Percentiles rank a stretch among this genome's conserved stretches.
These are phyloP conservation scores for Penicillium silybi DNA, from an alignment of 495 filamentous ascomycete genomes.

Conservation along the genomic window DNA sequence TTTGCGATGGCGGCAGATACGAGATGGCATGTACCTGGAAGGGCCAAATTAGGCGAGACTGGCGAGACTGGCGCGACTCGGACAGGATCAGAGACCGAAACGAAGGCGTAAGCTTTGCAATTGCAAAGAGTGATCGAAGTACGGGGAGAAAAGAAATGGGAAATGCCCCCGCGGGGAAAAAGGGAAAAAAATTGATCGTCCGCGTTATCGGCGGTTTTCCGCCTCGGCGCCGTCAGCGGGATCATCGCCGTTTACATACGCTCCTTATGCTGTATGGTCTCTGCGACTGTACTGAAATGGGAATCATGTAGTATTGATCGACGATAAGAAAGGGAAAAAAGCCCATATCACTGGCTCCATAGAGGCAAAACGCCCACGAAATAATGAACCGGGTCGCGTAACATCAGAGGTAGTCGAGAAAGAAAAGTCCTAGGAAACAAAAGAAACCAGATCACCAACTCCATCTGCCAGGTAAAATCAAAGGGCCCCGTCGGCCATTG, in stretches of 20 bases:
- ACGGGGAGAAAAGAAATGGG: constrained; percentile 4
- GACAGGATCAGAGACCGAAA: neutral
- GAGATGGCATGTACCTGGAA: constrained; percentile 1
- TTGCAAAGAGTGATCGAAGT: neutral
- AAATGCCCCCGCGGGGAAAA: constrained; percentile 18
- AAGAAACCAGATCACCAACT: constrained; percentile 30
- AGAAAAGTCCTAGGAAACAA: constrained; percentile 3
- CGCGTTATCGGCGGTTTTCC: neutral
- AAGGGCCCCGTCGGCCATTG: constrained; percentile 14
- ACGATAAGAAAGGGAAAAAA: constrained; percentile 10
- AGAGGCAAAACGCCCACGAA: constrained; percentile 9
- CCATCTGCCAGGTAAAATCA: constrained; percentile 28
- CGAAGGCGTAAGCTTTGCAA: neutral
- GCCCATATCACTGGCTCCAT: constrained; percentile 13
- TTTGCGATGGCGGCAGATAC: neutral
- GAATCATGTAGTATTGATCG: constrained; percentile 24
- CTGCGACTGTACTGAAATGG: constrained; percentile 5
- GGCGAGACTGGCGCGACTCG: neutral
- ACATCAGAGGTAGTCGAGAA: neutral
- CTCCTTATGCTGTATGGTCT: neutral
- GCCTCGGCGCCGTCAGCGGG: constrained; percentile 13
- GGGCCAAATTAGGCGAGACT: neutral
- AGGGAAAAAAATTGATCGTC: neutral
- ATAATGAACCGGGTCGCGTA: constrained; percentile 8
- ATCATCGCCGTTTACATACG: neutral